A percentile compares a stretch with the other conserved stretches of the same genome.
These are phyloP conservation scores for Trichoderma sp. DNA, from an alignment of 2,329 filamentous ascomycete genomes.

Conservation along the genomic window DNA sequence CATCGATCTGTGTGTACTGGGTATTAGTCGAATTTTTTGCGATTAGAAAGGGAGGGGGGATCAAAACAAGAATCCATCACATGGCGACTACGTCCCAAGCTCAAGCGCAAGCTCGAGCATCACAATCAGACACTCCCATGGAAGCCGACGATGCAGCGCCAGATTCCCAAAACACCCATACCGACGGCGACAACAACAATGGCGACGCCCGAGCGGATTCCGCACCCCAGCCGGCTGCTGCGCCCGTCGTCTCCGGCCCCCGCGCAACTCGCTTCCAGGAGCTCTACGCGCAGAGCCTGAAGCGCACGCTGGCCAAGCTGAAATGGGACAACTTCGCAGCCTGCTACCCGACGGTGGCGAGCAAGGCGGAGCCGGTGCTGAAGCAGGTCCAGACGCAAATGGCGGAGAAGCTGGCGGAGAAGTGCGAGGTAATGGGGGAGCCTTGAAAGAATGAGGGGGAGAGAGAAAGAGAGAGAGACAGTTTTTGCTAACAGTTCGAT, in stretches of 20 bases:
- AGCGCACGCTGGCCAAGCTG: constrained; percentile 59
- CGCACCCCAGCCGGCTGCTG: constrained; percentile 41
- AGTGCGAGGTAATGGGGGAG: constrained; percentile 53
- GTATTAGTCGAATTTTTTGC: neutral
- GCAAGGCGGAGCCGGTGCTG: constrained; percentile 54
- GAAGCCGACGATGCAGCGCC: constrained; percentile 10
- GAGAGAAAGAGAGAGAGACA: too few relatives aligned
- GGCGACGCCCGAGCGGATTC: neutral
- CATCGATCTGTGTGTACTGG: neutral
- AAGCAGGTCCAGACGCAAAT: constrained; percentile 61
- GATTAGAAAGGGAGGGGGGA: neutral
- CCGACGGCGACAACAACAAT: neutral
- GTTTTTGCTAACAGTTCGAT: neutral
- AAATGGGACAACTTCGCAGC: constrained; percentile 61
- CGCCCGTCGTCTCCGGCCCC: constrained; percentile 55
- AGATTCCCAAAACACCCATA: neutral
- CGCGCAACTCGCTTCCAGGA: constrained; percentile 60
- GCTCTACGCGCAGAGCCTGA: constrained; percentile 57
- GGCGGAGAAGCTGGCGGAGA: constrained; percentile 57
- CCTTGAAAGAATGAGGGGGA: too few relatives aligned
- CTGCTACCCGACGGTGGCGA: constrained; percentile 65
- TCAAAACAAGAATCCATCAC: neutral
- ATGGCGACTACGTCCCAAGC: constrained; percentile 10
- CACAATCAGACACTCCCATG: constrained; percentile 15
- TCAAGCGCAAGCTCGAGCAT: neutral